These are phyloP conservation scores for Meira nashicola DNA, from an alignment of 1,284 basidiomycete genomes.

Conservation along the genomic window DNA sequence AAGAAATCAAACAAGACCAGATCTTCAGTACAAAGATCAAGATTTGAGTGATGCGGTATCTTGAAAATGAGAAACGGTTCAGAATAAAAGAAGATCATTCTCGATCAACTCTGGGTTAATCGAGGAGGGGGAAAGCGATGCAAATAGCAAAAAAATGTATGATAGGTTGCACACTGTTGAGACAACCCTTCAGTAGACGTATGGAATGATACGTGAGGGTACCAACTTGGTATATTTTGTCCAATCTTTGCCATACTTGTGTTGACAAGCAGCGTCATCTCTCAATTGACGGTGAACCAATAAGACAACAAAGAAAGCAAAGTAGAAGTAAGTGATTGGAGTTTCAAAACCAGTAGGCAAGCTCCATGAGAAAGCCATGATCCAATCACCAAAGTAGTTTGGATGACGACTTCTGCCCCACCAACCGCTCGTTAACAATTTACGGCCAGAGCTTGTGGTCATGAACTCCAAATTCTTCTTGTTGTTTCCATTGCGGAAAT, in stretches of 20 bases:
- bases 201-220: constrained; percentile 80
- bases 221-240: constrained; percentile 56
- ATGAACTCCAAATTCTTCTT: constrained; percentile 80
- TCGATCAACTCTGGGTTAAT: too few species aligned
- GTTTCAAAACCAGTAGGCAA: constrained; percentile 86
- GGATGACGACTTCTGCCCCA: constrained; percentile 94
- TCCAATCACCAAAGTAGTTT: constrained; percentile 65
- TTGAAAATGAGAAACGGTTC: too few species aligned
- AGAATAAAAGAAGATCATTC: too few species aligned
- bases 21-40: too few species aligned
- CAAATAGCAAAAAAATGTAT: too few species aligned
- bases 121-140: too few species aligned
- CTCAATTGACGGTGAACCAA: constrained; percentile 83
- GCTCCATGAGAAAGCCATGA: constrained; percentile 91
- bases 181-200: constrained; percentile 61
- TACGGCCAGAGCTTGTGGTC: constrained; percentile 78
- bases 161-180: too few species aligned
- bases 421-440: constrained; percentile 90
- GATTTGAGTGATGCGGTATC: too few species aligned
- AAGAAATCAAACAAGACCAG: too few species aligned
- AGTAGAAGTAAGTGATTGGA: constrained; percentile 94
- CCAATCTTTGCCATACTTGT: constrained; percentile 74
- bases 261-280: constrained; percentile 84
- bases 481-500: constrained; percentile 87
- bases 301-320: constrained; percentile 76